Base-by-base conservation (phyloP, 148 eudicot species). In the Nyssa sinensis region DNA sequence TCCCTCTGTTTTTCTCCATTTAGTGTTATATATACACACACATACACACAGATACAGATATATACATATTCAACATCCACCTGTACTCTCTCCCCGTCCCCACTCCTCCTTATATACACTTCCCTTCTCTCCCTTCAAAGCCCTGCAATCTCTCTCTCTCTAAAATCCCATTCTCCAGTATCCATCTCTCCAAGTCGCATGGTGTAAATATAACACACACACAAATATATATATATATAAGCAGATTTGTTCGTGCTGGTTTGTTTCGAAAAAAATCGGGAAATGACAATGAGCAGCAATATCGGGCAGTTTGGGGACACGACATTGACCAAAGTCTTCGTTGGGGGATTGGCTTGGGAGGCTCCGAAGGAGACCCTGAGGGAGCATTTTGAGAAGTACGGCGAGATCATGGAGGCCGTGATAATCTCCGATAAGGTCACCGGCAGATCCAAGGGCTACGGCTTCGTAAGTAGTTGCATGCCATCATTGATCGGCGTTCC, bases 341-440 rank as follows among this genome's bases (percentile, higher is more conserved):
- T 93, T 2, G 98, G 98, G 47, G 98, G 98, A 1, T 81, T 93
- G 70, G 98, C 98, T 1, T 93, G 98, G 98, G 98, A 93, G 75
- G 89, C 96, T 23, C 96, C 88, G 5, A 89, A 79, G 69, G 96
- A 93, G 59, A 85, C 86, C 44, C 66, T 93, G 82, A 78, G 78
- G 63, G 89, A 87, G 0, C 98, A 93, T 29, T 93, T 93, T 62
- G 80, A 85, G 2, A 86, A 85, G 74, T 93, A 83, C 55, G 98
- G 98, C 32, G 93, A 91, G 41, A 90, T 93, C 74, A 70, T 93
- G 31, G 98, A 93, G 75, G 98, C 96, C 12, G 98, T 89, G 41
- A 91, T 93, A 83, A 93, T 93, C 81, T 83, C 86, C 62, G 96
- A 93, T 66, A 93, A 91, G 88, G 27, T 80, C 81, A 85, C 98